Evolutionary conservation across 2,329 filamentous ascomycete species (phyloP), one percentile per base, ranked within the genome.

Genomic region (Penicillium concentricum): DNA sequence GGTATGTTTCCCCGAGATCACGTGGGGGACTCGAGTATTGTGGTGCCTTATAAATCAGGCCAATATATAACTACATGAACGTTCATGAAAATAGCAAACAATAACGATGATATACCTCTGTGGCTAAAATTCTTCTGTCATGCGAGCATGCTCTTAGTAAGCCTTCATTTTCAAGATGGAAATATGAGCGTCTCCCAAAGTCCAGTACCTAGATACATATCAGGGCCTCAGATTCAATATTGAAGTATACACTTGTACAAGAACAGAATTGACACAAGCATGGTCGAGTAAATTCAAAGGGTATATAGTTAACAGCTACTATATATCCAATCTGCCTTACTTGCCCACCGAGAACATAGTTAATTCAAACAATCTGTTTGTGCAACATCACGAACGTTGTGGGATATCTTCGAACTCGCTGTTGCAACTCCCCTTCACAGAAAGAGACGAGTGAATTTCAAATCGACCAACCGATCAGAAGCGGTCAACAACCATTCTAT

Each of bases 1-100:
- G 59, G 61, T 41, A 38, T 32, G 22, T 58, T 58, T 58, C 0
- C 13, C 54, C 54, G 54, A 9, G 5, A 13, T 52, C 51, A 54
- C 51, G 51, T 54, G 43, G 7, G 6, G 2, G 5, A 5, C 12
- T 37, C 13, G 9, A 16, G 8, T n/a, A 24, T 32, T 4, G 51
- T 32, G 1, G 0, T 52, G 54, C 60, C 61, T 43, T 28, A 1
- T 13, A 5, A 10, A 35, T 57, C 34, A 57, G 61, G 63, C 56
- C 6, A 47, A 5, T 0, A 44, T 42, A 5, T 0, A 44, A 37
- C 0, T 7, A 3, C 7, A 28, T 12, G 16, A 26, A 28, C 7
- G 5, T 26, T 35, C 16, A 51, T 10, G 30, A 52, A 9, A 46
- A 28, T n/a, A 28, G 13, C 16, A 18, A 52, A 22, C 3, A 37